These are phyloP conservation scores for Delonix regia DNA, from an alignment of 306 rosid genomes.

Conservation along the genomic window DNA sequence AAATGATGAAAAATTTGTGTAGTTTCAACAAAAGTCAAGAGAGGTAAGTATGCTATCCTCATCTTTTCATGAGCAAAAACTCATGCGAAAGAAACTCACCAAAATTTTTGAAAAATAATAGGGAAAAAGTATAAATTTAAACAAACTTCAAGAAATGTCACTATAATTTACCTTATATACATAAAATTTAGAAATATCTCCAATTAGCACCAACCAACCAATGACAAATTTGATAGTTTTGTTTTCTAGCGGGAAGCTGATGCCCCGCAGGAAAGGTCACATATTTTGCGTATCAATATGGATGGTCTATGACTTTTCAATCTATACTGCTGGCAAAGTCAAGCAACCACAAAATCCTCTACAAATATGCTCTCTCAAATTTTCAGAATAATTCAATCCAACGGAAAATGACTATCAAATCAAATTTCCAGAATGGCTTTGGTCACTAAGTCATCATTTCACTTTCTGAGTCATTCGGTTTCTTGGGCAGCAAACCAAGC, in stretches of 20 bases:
- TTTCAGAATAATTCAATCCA: background rate
- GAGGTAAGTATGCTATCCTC: too few species aligned
- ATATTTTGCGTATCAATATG: background rate
- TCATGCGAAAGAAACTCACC: too few species aligned
- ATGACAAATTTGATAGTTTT: background rate
- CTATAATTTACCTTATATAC: too few species aligned
- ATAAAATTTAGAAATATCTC: background rate
- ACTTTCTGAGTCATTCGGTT: background rate
- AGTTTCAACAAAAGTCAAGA: too few species aligned
- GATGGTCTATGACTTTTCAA: background rate
- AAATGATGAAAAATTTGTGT: too few species aligned
- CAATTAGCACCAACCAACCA: constrained; percentile 8
- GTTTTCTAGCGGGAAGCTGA: background rate
- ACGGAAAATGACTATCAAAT: background rate
- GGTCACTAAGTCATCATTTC: constrained; percentile 2
- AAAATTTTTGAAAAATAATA: too few species aligned
- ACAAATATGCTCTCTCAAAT: background rate
- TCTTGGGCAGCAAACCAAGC: constrained; percentile 26
- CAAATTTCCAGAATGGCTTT: background rate
- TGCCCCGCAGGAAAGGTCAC: background rate
- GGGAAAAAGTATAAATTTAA: too few species aligned
- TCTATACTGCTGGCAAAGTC: background rate
- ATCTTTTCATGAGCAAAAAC: too few species aligned
- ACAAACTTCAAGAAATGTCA: too few species aligned
- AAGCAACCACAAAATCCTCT: constrained; percentile 12